phyloP scores from a whole-genome alignment of 2,329 filamentous ascomycete species.

The Penicillium sp. region DNA sequence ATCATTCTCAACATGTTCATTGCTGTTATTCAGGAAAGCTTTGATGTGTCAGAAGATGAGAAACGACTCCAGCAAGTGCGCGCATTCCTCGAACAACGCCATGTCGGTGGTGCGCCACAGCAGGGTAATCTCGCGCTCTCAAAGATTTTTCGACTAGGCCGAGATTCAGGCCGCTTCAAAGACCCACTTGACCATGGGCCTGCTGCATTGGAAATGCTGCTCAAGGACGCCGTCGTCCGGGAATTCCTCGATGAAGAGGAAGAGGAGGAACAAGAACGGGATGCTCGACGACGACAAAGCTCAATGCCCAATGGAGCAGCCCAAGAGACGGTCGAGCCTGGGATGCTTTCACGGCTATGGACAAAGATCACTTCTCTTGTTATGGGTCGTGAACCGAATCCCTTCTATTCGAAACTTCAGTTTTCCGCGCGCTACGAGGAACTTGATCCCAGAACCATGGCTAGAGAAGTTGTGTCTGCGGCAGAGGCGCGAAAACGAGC shows the following conservation, averaged over 20 bases:
- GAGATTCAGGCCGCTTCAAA: conserved; percentile 57
- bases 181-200: conserved; percentile 90
- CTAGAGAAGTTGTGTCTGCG: conserved; percentile 80
- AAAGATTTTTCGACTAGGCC: conserved; percentile 57
- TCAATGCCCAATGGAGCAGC: conserved; percentile 25
- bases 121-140: conserved; percentile 63
- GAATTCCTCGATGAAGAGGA: conserved; percentile 83
- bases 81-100: conserved; percentile 86
- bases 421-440: conserved; percentile 67
- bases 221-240: conserved; percentile 90
- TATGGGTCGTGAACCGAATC: conserved; percentile 73
- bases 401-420: conserved; percentile 83
- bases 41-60: conserved; percentile 96
- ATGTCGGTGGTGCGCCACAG: conserved; percentile 60
- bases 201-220: conserved; percentile 88
- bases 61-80: conserved; percentile 96
- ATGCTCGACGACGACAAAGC: conserved; percentile 24
- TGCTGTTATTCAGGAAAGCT: conserved; percentile 99
- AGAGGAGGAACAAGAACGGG: conserved; percentile 19
- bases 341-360: conserved; percentile 58
- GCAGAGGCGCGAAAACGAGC: conserved; percentile 77
- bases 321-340: conserved; percentile 50
- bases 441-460: conserved; percentile 79
- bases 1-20: conserved; percentile 99
- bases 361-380: conserved; percentile 54